Base-by-base conservation (phyloP, 768 basidiomycete genomes). In the Phanerochaete carnosa region DNA sequence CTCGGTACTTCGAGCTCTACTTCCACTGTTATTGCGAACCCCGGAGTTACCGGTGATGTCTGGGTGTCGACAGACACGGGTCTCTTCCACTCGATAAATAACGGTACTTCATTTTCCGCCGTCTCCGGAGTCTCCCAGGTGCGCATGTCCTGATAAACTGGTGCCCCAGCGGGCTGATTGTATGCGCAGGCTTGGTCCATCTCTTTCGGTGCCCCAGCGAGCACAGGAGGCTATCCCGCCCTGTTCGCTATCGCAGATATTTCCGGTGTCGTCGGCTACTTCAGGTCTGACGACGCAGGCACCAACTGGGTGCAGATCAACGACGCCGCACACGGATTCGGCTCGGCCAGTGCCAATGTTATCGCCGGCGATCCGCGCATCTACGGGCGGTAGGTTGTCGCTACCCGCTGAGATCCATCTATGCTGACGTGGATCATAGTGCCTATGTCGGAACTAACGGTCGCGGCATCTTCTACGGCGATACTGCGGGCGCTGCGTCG, bases 401-500 rank as follows among this genome's bases (percentile, higher is more conserved):
- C 33, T 29, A 13, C 25, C 46, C 29, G 1, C 5, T 25, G n/a
- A 6, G 5, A 53, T 22, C n/a, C 50, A 1, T 33, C 22, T 22
- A 25, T 56, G n/a, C 26, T 59, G 29, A 43, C 43, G 16, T 25
- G 29, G 16, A 22, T 22, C n/a, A 16, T 57, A 84, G 84, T 12
- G 83, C 84, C 0, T 86, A 86, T 62, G 77, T 85, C 35, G 84
- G 84, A 4, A 86, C 84, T 2, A 85, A 85, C 64, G 84, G 84
- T 26, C 80, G 84, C 19, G 61, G 61, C n/a, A 62, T 62, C 57
- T 62, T 51, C 32, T 62, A 62, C 32, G 61, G 61, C 13, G 61
- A 62, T 26, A 50, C 57, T 32, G 45, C 57, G 9, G 47, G 57
- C 12, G n/a, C 47, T 22, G 55, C 57, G 2, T 45, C 57, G 6